These are phyloP conservation scores for Chenopodium berlandieri DNA, from an alignment of 148 eudicot genomes.

Conservation along the genomic window DNA sequence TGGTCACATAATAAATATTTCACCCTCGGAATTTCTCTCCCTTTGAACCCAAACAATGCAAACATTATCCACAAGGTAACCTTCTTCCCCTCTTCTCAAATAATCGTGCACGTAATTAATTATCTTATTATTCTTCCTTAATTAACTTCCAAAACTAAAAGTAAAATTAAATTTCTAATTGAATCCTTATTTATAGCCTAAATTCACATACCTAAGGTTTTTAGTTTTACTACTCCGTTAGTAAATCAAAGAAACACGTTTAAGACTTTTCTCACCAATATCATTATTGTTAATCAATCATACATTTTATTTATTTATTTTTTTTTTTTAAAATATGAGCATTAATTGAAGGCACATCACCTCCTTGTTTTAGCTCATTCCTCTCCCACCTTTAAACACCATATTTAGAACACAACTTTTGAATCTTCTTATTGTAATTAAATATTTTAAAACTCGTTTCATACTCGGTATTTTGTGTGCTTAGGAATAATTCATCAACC, in stretches of 20 bases:
- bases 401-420: not conserved
- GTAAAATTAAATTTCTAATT: not conserved
- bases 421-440: not conserved
- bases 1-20: not conserved
- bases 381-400: not conserved
- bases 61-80: constrained; percentile 2
- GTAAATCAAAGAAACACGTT: not conserved
- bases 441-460: not conserved
- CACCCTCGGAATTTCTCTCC: not conserved
- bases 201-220: not conserved
- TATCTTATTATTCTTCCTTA: not conserved
- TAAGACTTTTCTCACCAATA: not conserved
- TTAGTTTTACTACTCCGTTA: too few relatives aligned
- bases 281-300: not conserved
- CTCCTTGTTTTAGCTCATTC: not conserved
- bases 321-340: not conserved
- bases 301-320: too few relatives aligned
- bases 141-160: not conserved
- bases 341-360: constrained; percentile 16
- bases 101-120: not conserved
- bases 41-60: not conserved
- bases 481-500: too few relatives aligned
- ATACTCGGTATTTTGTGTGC: not conserved
- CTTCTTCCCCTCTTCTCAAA: constrained; percentile 1
- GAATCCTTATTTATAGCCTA: not conserved